phyloP scores from a whole-genome alignment of 106 monocot genomes.

The Posidonia australis region DNA sequence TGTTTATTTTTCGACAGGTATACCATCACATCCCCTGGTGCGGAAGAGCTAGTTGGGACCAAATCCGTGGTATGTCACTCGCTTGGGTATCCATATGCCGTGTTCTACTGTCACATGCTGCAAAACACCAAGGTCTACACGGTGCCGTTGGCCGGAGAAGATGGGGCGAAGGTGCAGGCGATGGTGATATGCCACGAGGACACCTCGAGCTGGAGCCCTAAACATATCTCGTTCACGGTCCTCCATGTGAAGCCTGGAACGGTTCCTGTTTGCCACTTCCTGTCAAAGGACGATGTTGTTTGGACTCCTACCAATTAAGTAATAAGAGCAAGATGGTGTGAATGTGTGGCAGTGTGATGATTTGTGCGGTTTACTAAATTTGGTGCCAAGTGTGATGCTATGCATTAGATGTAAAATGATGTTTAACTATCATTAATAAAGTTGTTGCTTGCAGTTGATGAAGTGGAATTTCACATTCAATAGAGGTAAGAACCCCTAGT shows the following conservation, averaged over 20 bases:
- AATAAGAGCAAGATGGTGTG: too few species aligned
- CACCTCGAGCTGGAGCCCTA: slow-evolving; percentile 27
- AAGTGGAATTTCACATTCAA: too few species aligned
- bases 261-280: slow-evolving; percentile 53
- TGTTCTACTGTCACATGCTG: slow-evolving; percentile 55
- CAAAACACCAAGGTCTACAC: slow-evolving; percentile 19
- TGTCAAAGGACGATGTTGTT: slow-evolving; percentile 30
- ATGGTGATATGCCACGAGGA: slow-evolving; percentile 50
- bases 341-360: too few species aligned
- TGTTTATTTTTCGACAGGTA: too few species aligned
- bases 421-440: too few species aligned
- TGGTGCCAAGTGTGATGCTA: too few species aligned
- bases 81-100: slow-evolving; percentile 40
- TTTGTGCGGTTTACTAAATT: too few species aligned
- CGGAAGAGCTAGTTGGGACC: slow-evolving; percentile 4
- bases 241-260: slow-evolving; percentile 47
- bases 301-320: too few species aligned
- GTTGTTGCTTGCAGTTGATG: too few species aligned
- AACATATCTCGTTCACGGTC: slow-evolving; percentile 37
- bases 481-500: too few species aligned
- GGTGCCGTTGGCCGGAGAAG: slow-evolving; percentile 30
- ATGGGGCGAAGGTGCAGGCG: slow-evolving; percentile 36
- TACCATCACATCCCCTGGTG: too few species aligned
- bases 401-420: too few species aligned
- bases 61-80: slow-evolving; percentile 52